Conservation (phyloP, 2,329 filamentous ascomycete genomes). For the Ascochyta clinopodiicola region DNA sequence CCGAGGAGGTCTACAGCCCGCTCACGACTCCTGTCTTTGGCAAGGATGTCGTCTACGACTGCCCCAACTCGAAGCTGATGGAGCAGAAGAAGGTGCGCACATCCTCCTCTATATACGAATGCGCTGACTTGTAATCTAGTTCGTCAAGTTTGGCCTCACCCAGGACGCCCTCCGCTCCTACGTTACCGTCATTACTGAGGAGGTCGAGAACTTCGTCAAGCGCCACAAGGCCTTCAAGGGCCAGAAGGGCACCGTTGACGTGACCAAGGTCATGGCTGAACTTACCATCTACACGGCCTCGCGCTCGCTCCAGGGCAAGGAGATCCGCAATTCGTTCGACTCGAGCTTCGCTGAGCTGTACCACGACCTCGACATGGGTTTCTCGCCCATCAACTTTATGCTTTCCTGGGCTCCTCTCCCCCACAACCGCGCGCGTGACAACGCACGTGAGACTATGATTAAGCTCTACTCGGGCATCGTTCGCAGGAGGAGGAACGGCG, state of each 20-base stretch:
- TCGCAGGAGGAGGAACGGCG: slow-evolving; percentile 68
- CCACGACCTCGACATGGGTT: slow-evolving; percentile 89
- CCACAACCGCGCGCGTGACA: slow-evolving; percentile 83
- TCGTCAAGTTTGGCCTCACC: slow-evolving; percentile 82
- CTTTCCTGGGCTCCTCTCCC: slow-evolving; percentile 86
- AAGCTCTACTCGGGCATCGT: slow-evolving; percentile 85
- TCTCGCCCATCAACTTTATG: slow-evolving; percentile 88
- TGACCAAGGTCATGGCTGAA: slow-evolving; percentile 79
- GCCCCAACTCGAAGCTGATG: slow-evolving; percentile 90
- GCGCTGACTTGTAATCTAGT: slow-evolving; percentile 53
- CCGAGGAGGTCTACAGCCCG: slow-evolving; percentile 87
- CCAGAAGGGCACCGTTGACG: slow-evolving; percentile 71
- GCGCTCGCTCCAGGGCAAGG: slow-evolving; percentile 82
- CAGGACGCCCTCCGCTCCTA: slow-evolving; percentile 77
- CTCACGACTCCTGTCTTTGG: slow-evolving; percentile 77
- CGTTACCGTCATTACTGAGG: slow-evolving; percentile 77
- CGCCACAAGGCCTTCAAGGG: slow-evolving; percentile 70
- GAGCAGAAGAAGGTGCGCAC: slow-evolving; percentile 85
- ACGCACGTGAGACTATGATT: slow-evolving; percentile 80
- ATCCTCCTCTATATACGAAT: neutral
- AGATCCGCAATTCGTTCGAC: slow-evolving; percentile 81
- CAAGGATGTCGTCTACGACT: slow-evolving; percentile 87
- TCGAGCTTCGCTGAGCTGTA: slow-evolving; percentile 81
- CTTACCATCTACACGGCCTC: slow-evolving; percentile 91
- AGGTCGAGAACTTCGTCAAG: slow-evolving; percentile 77